phyloP scores from a whole-genome alignment of 1,284 basidiomycete species.

The Salmacisia buchloeana region DNA sequence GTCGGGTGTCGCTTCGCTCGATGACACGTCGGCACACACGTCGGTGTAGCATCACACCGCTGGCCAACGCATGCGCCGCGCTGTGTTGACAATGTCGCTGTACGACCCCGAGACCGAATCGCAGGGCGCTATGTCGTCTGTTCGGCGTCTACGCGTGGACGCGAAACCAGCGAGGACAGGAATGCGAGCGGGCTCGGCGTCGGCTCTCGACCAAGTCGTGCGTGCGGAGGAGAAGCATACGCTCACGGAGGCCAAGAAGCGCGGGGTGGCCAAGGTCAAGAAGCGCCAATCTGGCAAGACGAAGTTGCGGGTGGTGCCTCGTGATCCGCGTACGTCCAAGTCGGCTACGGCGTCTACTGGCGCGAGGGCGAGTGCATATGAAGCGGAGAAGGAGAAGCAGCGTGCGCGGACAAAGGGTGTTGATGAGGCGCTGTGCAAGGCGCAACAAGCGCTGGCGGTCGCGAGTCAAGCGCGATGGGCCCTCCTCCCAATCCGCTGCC shows the following conservation, averaged over 20 bases:
- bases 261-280: background rate
- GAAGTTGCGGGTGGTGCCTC: background rate
- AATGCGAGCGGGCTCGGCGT: background rate
- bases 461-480: background rate
- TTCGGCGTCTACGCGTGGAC: background rate
- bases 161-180: background rate
- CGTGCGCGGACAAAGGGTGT: background rate
- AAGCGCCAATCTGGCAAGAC: background rate
- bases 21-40: background rate
- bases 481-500: too few species aligned
- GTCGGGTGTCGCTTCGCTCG: background rate
- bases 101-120: background rate
- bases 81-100: conserved; percentile 1
- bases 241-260: conserved; percentile 2
- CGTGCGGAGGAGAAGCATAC: background rate
- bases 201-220: background rate
- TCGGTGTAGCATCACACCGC: background rate
- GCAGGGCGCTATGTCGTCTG: background rate
- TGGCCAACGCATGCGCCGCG: background rate
- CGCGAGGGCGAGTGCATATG: background rate
- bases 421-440: background rate
- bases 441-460: background rate
- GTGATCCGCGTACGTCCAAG: background rate
- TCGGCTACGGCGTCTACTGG: background rate
- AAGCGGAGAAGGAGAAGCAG: conserved; percentile 2